Conservation (phyloP, 2,329 filamentous ascomycete species). For the Lachnellula hyalina region DNA sequence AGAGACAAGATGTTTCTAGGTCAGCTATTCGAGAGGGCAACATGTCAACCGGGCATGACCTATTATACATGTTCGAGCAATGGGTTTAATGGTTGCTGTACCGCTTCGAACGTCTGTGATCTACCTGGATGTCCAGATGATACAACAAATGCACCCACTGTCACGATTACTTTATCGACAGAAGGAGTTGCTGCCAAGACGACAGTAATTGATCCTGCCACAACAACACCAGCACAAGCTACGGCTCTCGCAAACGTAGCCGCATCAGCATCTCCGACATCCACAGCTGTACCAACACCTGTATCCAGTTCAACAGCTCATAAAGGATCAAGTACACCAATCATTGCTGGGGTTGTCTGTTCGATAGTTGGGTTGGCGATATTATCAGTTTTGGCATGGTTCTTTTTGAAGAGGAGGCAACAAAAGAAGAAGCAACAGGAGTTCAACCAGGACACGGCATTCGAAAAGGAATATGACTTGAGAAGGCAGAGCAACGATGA, state of each 20-base stretch:
- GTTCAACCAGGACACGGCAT: background rate
- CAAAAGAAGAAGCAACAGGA: conserved; percentile 6
- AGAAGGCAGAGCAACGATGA: background rate
- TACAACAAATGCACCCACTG: background rate
- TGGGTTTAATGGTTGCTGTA: conserved; percentile 42
- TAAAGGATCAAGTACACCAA: conserved; percentile 9
- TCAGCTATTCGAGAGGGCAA: background rate
- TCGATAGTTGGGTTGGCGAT: conserved; percentile 15
- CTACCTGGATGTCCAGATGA: conserved; percentile 29
- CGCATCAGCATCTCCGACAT: background rate
- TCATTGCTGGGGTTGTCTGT: conserved; percentile 19
- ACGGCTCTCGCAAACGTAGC: background rate
- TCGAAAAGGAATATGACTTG: conserved; percentile 7
- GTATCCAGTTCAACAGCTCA: background rate
- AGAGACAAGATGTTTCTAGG: conserved; percentile 2
- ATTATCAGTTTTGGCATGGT: conserved; percentile 16
- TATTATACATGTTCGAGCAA: conserved; percentile 38
- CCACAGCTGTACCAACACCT: background rate
- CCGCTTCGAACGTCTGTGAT: conserved; percentile 36
- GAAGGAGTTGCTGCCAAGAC: conserved; percentile 1
- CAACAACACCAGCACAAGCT: background rate
- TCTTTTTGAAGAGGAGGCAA: conserved; percentile 13
- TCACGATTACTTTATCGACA: background rate
- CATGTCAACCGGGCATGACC: conserved; percentile 16
- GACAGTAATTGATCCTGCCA: background rate